A percentile compares a stretch with the other conserved stretches of the same genome.
Evolutionary conservation across 2,329 filamentous ascomycete genomes (phyloP).

Genomic region (Trichoderma sp.): DNA sequence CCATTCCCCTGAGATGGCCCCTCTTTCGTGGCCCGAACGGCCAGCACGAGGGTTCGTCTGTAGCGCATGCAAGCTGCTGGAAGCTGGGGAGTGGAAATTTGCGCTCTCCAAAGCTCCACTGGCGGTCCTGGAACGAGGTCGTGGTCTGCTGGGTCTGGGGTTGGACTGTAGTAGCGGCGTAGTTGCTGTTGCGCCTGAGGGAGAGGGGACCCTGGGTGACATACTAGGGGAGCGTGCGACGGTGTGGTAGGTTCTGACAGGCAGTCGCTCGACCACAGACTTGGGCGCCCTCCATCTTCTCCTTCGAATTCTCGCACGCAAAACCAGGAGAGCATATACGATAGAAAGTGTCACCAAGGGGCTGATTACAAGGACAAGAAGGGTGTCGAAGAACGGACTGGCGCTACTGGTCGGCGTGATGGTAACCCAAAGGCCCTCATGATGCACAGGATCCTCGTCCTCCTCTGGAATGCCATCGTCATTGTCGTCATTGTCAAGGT

Average conservation of each 20-base stretch:
- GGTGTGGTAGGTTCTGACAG: constrained; percentile 92
- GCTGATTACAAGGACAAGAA: constrained; percentile 94
- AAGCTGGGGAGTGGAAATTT: constrained; percentile 50
- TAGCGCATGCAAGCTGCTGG: constrained; percentile 48
- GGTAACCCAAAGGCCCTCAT: constrained; percentile 92
- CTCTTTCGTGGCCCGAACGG: constrained; percentile 53
- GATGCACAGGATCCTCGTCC: constrained; percentile 36
- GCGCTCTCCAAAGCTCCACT: constrained; percentile 61
- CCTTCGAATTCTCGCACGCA: constrained; percentile 85
- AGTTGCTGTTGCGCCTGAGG: constrained; percentile 68
- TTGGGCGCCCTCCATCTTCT: constrained; percentile 97
- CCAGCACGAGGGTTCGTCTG: constrained; percentile 39
- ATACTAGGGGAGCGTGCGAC: constrained; percentile 64
- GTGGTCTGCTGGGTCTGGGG: constrained; percentile 53
- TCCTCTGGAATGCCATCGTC: constrained; percentile 30
- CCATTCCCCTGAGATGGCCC: constrained; percentile 56
- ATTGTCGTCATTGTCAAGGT: constrained; percentile 33
- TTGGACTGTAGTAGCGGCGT: constrained; percentile 76
- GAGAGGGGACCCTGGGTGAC: constrained; percentile 63
- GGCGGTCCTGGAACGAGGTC: constrained; percentile 68
- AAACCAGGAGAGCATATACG: constrained; percentile 84
- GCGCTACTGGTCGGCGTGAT: constrained; percentile 87
- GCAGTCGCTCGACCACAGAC: constrained; percentile 90
- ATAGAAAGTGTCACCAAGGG: constrained; percentile 90
- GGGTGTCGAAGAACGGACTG: constrained; percentile 92